Evolutionary conservation across 106 monocot species (phyloP), one percentile per base, ranked within the genome.

Genomic region (Iris macrosiphon): DNA sequence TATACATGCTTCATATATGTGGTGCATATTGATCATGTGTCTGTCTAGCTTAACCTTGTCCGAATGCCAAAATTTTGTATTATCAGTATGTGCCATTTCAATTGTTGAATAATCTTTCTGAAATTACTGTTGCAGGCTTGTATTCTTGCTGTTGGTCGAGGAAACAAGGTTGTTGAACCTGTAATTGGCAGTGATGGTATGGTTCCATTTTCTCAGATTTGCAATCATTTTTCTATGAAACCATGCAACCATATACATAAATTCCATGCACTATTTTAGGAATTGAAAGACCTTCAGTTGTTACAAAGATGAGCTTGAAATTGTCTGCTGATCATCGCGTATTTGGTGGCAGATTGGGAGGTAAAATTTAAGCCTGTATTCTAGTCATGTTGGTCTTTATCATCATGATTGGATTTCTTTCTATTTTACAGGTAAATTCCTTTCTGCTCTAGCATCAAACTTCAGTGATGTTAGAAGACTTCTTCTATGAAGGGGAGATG

Each of bases 241-340:
- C 30, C 4, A 55, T 24, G 27, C 12, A 8, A 13, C 18, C 2
- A 9, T 34, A 24, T 32, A 55, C 55, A 23, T n/a, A 28, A 24
- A 11, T 39, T 14, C 3, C 2, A 9, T 49, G 31, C 1, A 32
- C 26, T 50, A 25, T 68, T 65, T 27, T 70, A 98, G 91, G 98
- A 65, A 68, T 67, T 45, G 91, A 91, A 61, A 87, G 68, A 33
- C 80, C 91, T 62, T 61, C 57, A 4, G 73, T 67, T 20, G 77
- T 91, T 35, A 90, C 90, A 59, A 98, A 91, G 72, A 98, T 91
- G 98, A 78, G 52, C 52, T 68, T 98, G 31, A 98, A 64, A 20
- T 58, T 98, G 46, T 98, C 98, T 29, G 98, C 98, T 37, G 98
- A 98, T 67, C 71, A 91, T 61, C 90, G 98, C 55, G 80, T 98